Conservation (phyloP, 306 rosid genomes). For the Castanea mollissima region DNA sequence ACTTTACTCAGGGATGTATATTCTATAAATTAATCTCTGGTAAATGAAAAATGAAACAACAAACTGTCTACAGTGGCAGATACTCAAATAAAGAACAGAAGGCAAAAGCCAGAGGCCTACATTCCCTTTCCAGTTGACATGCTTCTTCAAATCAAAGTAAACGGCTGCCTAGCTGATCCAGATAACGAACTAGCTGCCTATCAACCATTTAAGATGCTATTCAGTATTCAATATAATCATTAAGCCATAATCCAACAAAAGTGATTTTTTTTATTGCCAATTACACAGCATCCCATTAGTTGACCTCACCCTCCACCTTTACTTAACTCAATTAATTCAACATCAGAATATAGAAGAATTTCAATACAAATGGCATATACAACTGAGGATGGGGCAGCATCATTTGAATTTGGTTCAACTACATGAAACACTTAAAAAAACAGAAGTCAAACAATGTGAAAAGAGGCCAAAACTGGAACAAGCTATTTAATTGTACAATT, state of each 20-base stretch:
- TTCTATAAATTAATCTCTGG: not conserved
- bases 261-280: not conserved
- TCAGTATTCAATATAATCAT: not conserved
- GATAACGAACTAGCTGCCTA: not conserved
- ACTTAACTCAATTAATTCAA: not conserved
- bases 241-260: not conserved
- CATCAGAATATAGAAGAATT: not conserved
- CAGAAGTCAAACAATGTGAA: not conserved
- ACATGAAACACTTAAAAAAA: not conserved
- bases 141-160: not conserved
- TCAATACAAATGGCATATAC: not conserved
- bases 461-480: not conserved
- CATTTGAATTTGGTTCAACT: not conserved
- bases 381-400: not conserved
- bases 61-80: not conserved
- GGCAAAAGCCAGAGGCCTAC: not conserved
- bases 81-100: not conserved
- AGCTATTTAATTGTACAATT: not conserved
- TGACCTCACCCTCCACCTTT: no score
- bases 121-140: not conserved
- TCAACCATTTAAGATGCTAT: not conserved
- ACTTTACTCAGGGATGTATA: not conserved
- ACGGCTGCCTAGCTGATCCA: not conserved
- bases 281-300: no score
- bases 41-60: not conserved